These are phyloP conservation scores for Arabidopsis arenosa DNA, from an alignment of 345 rosid genomes.

Conservation along the genomic window DNA sequence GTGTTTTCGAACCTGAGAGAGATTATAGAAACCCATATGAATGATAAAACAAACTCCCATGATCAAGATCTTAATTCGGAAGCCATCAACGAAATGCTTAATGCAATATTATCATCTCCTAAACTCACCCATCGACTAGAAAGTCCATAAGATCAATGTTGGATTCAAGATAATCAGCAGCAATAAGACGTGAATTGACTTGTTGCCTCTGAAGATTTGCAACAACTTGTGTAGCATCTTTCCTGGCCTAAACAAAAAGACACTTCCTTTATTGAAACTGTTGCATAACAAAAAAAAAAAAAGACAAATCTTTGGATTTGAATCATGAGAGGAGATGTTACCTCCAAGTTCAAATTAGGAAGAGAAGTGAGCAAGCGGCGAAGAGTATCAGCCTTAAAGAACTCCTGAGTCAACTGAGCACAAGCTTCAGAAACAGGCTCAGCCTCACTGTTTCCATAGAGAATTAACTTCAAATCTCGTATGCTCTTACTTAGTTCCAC, in stretches of 20 bases:
- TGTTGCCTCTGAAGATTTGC: constrained; percentile 98
- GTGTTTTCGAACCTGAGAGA: constrained; percentile 70
- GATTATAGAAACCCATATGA: constrained; percentile 24
- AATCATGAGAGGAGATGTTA: constrained; percentile 36
- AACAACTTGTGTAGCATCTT: constrained; percentile 97
- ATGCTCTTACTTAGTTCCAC: constrained; percentile 71
- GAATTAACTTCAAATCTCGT: constrained; percentile 86
- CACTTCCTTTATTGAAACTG: too few relatives aligned
- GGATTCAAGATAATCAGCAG: constrained; percentile 86
- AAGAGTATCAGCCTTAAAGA: constrained; percentile 80
- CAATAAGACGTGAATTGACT: constrained; percentile 85
- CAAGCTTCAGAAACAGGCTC: constrained; percentile 96
- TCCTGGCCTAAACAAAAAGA: constrained; percentile 67
- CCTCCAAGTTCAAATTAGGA: constrained; percentile 89
- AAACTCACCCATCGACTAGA: constrained; percentile 73
- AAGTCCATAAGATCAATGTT: constrained; percentile 85
- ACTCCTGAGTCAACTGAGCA: constrained; percentile 87
- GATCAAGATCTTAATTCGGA: not conserved
- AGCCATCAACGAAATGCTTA: not conserved
- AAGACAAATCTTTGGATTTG: not conserved
- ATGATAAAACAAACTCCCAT: constrained; percentile 9
- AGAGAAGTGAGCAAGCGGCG: constrained; percentile 73
- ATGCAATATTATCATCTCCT: constrained; percentile 5
- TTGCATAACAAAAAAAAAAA: constrained; percentile 39
- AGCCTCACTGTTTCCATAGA: constrained; percentile 92